These are phyloP conservation scores for Aureobasidium uvarum DNA, from an alignment of 2,329 filamentous ascomycete species.

Conservation along the genomic window DNA sequence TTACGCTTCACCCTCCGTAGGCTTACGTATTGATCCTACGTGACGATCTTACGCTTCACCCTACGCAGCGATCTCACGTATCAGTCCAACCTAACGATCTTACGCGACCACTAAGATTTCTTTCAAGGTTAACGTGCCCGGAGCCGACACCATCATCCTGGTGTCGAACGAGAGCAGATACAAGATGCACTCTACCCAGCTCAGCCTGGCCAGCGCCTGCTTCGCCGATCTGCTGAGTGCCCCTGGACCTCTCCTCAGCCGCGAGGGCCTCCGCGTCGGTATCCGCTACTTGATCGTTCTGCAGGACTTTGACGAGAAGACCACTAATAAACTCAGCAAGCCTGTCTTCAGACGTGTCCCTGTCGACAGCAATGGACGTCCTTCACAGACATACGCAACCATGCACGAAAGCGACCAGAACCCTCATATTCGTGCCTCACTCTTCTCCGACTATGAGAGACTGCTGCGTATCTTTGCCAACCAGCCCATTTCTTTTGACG, in stretches of 20 bases:
- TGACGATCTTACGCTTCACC: not conserved
- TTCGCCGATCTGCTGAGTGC: conserved; percentile 9
- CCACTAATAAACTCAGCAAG: conserved; percentile 15
- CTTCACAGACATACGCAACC: not conserved
- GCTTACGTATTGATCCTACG: not conserved
- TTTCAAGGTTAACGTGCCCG: conserved; percentile 29
- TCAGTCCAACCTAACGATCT: not conserved
- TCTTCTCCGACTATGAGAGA: conserved; percentile 42
- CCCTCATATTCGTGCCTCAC: not conserved
- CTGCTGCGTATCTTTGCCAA: conserved; percentile 52
- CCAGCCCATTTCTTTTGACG: conserved; percentile 43
- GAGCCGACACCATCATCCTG: conserved; percentile 44
- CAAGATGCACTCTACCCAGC: conserved; percentile 42
- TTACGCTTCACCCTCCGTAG: not conserved
- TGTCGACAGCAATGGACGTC: conserved; percentile 31
- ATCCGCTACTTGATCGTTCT: conserved; percentile 33
- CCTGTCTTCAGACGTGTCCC: conserved; percentile 26
- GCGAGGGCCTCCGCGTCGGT: conserved; percentile 27
- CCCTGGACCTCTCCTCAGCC: not conserved
- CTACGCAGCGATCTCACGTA: not conserved
- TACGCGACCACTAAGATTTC: not conserved
- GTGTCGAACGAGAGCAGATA: conserved; percentile 41
- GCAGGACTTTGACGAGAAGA: conserved; percentile 26
- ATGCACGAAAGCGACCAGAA: conserved; percentile 8
- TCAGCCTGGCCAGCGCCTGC: conserved; percentile 31